Evolutionary conservation across 2,329 filamentous ascomycete species (phyloP).

Genomic region (Arachnopeziza araneosa): DNA sequence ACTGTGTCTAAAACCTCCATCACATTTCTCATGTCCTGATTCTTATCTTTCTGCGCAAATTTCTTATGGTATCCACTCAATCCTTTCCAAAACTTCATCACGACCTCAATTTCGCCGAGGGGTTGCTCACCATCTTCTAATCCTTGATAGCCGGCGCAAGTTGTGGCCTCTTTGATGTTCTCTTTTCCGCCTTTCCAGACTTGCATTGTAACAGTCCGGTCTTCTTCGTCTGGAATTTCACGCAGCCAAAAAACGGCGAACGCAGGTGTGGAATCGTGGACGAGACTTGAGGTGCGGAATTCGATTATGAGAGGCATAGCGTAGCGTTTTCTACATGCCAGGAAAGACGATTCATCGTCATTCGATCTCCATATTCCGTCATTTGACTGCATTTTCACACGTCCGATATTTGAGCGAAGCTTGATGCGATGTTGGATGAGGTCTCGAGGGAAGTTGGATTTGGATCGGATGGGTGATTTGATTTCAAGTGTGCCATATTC

Average conservation of each 20-base stretch:
- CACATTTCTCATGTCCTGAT: conserved; percentile 49
- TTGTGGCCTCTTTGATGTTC: conserved; percentile 49
- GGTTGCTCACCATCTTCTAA: conserved; percentile 46
- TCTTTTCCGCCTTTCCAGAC: conserved; percentile 55
- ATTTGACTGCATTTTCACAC: conserved; percentile 45
- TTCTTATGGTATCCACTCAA: conserved; percentile 40
- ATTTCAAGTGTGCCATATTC: conserved; percentile 66
- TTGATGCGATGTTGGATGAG: conserved; percentile 46
- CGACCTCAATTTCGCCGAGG: conserved; percentile 52
- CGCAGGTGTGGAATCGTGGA: conserved; percentile 50
- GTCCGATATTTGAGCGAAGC: conserved; percentile 51
- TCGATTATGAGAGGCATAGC: conserved; percentile 49
- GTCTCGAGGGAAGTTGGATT: conserved; percentile 39
- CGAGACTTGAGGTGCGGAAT: conserved; percentile 50
- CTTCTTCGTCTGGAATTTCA: conserved; percentile 63
- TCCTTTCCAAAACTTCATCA: conserved; percentile 55
- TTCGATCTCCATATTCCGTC: conserved; percentile 48
- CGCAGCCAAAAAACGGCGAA: conserved; percentile 64
- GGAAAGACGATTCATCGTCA: conserved; percentile 36
- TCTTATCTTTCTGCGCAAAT: conserved; percentile 45
- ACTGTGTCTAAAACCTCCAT: conserved; percentile 60
- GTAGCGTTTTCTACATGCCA: conserved; percentile 59
- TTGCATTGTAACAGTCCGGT: conserved; percentile 49
- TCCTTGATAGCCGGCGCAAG: conserved; percentile 31
- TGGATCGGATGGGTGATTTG: conserved; percentile 43